Evolutionary conservation across 2,329 filamentous ascomycete species (phyloP), one percentile per base, ranked within the genome.

Genomic region (Phialophora expanda): DNA sequence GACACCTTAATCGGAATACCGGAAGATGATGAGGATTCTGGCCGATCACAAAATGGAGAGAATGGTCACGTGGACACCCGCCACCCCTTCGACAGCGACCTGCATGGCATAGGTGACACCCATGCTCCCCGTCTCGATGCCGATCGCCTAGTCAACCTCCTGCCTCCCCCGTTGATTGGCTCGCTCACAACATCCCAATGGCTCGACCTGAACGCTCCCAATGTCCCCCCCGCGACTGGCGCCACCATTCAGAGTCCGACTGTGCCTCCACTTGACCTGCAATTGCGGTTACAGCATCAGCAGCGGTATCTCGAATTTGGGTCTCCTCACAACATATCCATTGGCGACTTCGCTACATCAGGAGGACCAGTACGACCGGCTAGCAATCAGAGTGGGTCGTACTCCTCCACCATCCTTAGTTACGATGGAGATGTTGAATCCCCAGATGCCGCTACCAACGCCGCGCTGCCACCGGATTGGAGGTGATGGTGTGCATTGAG

Each of bases 31-130:
- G 67, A 67, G 41, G 59, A 65, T 65, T n/a, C 53, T 60, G 62
- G 63, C 61, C 51, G 26, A 32, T 54, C 55, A 61, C 65, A 51
- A 46, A 30, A 64, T 61, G 63, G 56, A 66, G 62, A 63, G 30
- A 63, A 67, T 62, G 62, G 65, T 64, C 65, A 57, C 41, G 56
- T 64, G 60, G 65, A 69, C 62, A 67, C 55, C 58, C 62, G 48
- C 32, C 65, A 61, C 48, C 56, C 56, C 24, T 28, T 48, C 20
- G 22, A 63, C 17, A 30, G 60, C 17, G 8, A 34, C 58, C 62
- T 53, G 44, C 32, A 24, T 24, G 30, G 34, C 44, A 51, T 28
- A 28, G 38, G 5, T n/a, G 34, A 59, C 44, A 48, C 34, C 26
- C 30, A 51, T 22, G 9, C 32, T 32, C 56, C 20, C 24, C 34